A percentile compares a stretch with the other conserved stretches of the same genome.
These are phyloP conservation scores for Penicillium verrucosum DNA, from an alignment of 2,329 filamentous ascomycete genomes.

Conservation along the genomic window DNA sequence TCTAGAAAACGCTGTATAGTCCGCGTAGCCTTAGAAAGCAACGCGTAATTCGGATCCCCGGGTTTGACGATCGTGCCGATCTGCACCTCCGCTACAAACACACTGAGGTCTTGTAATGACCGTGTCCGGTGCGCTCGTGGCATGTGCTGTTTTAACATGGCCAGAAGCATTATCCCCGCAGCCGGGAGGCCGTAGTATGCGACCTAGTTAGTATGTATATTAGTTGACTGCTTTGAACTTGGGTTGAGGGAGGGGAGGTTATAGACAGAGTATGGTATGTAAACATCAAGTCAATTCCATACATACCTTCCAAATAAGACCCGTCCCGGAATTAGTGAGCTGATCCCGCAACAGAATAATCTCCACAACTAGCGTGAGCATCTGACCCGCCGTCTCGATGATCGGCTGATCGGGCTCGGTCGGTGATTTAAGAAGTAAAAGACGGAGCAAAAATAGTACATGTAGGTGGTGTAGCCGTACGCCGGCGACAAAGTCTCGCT, in stretches of 20 bases:
- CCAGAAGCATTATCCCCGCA: slow-evolving; percentile 29
- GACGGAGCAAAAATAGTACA: slow-evolving; percentile 26
- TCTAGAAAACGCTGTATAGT: slow-evolving; percentile 28
- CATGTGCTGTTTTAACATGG: slow-evolving; percentile 25
- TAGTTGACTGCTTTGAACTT: neutral
- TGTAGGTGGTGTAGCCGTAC: slow-evolving; percentile 28
- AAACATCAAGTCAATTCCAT: neutral
- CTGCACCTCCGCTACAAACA: slow-evolving; percentile 30
- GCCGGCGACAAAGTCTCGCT: slow-evolving; percentile 26
- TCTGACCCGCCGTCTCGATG: slow-evolving; percentile 27
- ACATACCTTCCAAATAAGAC: slow-evolving; percentile 29
- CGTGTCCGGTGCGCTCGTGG: slow-evolving; percentile 15
- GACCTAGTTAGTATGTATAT: slow-evolving; percentile 12
- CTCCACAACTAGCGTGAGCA: slow-evolving; percentile 29
- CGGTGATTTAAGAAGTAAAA: slow-evolving; percentile 23
- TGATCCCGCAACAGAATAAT: slow-evolving; percentile 27
- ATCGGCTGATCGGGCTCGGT: slow-evolving; percentile 26
- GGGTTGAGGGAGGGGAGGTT: neutral
- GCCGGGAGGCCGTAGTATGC: slow-evolving; percentile 31
- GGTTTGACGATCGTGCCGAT: slow-evolving; percentile 25
- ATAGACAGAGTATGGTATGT: neutral
- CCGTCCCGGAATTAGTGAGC: slow-evolving; percentile 27
- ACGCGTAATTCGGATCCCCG: slow-evolving; percentile 25
- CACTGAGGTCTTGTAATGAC: slow-evolving; percentile 24
- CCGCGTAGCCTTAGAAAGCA: slow-evolving; percentile 25